These are phyloP conservation scores for Colletotrichum noveboracense DNA, from an alignment of 2,329 filamentous ascomycete genomes.

Conservation along the genomic window DNA sequence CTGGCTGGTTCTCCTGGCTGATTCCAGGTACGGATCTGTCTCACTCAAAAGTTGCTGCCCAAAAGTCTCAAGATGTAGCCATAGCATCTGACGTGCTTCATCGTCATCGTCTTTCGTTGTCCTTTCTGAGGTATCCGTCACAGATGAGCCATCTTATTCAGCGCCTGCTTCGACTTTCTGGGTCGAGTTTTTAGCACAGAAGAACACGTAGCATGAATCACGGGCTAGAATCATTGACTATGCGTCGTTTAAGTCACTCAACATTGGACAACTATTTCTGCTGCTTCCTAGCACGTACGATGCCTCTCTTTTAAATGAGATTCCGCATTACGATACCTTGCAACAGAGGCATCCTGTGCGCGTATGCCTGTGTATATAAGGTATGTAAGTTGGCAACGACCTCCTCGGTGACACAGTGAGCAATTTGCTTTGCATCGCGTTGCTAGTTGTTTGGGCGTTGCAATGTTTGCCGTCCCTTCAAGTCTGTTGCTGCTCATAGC, in stretches of 20 bases:
- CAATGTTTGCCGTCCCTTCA: too few relatives aligned
- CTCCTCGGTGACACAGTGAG: too few relatives aligned
- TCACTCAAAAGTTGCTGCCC: not conserved
- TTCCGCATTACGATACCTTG: rapidly evolving
- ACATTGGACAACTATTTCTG: not conserved
- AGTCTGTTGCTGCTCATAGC: too few relatives aligned
- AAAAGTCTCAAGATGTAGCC: rapidly evolving
- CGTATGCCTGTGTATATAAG: rapidly evolving
- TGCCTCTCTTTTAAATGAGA: not conserved
- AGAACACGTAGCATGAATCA: not conserved
- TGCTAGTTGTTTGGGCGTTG: too few relatives aligned
- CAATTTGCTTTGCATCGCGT: too few relatives aligned
- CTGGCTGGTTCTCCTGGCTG: too few relatives aligned
- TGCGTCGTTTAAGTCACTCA: not conserved
- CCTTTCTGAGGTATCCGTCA: not conserved
- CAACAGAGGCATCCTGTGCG: not conserved
- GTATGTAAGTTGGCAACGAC: not conserved
- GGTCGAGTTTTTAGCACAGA: not conserved
- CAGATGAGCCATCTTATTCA: not conserved
- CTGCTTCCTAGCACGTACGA: not conserved
- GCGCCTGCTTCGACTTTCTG: not conserved
- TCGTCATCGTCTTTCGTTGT: rapidly evolving
- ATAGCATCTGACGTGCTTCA: rapidly evolving
- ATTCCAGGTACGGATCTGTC: not conserved
- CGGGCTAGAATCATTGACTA: not conserved